These are phyloP conservation scores for Chenopodium formosanum DNA, from an alignment of 148 eudicot genomes.

Conservation along the genomic window DNA sequence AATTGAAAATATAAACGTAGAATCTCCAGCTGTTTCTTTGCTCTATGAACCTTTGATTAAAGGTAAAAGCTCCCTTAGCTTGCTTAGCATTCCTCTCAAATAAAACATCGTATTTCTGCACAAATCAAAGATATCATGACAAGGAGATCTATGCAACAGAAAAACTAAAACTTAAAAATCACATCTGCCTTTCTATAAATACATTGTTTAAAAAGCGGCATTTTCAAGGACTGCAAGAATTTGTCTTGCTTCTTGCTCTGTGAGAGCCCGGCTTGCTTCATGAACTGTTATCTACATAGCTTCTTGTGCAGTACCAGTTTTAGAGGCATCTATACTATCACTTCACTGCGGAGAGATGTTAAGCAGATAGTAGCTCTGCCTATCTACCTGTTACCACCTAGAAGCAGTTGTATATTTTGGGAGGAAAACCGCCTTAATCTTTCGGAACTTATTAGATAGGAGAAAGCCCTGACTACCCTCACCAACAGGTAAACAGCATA, in stretches of 20 bases:
- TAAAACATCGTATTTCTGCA: constrained; percentile 70
- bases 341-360: no score
- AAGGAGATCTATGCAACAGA: not conserved
- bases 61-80: constrained; percentile 68
- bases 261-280: constrained; percentile 55
- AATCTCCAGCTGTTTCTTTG: constrained; percentile 69
- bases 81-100: constrained; percentile 76
- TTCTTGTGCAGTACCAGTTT: constrained; percentile 77
- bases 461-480: not conserved
- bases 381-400: not conserved
- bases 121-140: not conserved
- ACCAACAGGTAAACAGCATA: not conserved
- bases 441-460: not conserved
- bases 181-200: not conserved
- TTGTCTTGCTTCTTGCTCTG: constrained; percentile 81
- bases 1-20: no score
- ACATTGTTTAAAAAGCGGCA: constrained; percentile 30
- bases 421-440: not conserved
- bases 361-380: no score
- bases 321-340: constrained; percentile 53
- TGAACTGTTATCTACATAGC: constrained; percentile 51
- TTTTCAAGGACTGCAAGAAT: constrained; percentile 69
- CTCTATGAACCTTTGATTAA: constrained; percentile 81
- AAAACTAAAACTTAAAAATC: not conserved
- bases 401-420: not conserved